These are phyloP conservation scores for Fragaria vesca DNA, from an alignment of 306 rosid species.

Conservation along the genomic window DNA sequence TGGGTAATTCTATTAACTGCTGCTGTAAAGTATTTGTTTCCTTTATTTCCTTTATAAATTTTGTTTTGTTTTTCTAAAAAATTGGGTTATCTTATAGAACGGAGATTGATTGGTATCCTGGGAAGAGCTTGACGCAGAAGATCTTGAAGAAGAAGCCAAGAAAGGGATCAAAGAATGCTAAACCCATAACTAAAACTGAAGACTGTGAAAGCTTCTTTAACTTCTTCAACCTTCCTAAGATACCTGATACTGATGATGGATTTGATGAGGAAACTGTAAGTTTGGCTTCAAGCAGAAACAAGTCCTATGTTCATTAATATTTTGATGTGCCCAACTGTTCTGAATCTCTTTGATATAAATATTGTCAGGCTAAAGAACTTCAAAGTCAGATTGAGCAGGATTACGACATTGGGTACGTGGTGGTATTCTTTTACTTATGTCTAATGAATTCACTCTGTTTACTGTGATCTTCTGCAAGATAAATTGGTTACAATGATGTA, in stretches of 20 bases:
- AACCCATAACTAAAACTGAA: slow-evolving; percentile 81
- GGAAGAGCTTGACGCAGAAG: slow-evolving; percentile 76
- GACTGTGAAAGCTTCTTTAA: slow-evolving; percentile 80
- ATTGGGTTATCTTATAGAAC: slow-evolving; percentile 44
- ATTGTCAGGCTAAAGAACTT: slow-evolving; percentile 69
- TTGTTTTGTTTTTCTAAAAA: background rate
- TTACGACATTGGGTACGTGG: slow-evolving; percentile 71
- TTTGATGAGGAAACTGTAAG: slow-evolving; percentile 74
- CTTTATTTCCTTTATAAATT: background rate
- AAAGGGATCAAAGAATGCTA: slow-evolving; percentile 74
- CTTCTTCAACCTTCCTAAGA: slow-evolving; percentile 73
- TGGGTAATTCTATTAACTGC: slow-evolving; percentile 49
- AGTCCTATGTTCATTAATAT: background rate
- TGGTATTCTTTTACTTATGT: background rate
- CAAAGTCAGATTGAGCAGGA: slow-evolving; percentile 73
- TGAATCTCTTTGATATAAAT: background rate
- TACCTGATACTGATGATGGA: slow-evolving; percentile 81
- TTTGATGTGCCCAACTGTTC: background rate
- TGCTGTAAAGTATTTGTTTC: slow-evolving; percentile 1
- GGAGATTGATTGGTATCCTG: slow-evolving; percentile 76
- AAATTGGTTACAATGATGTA: background rate
- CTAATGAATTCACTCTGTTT: background rate
- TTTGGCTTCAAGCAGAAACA: background rate
- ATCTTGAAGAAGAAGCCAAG: slow-evolving; percentile 77
- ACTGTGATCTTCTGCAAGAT: background rate